These are phyloP conservation scores for Fusarium hainanense DNA, from an alignment of 2,329 filamentous ascomycete genomes.

Conservation along the genomic window DNA sequence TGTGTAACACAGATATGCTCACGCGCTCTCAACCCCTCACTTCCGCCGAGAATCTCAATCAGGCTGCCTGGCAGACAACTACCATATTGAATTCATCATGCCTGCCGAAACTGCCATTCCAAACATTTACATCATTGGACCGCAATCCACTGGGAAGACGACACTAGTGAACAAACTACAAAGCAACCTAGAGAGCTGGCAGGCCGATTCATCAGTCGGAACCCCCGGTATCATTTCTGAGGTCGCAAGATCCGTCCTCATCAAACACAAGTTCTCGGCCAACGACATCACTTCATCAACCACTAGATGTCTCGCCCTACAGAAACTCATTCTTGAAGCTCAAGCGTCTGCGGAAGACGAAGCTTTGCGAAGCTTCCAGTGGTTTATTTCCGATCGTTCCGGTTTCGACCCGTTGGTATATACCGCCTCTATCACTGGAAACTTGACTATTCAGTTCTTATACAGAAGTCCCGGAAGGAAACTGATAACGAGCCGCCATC, in stretches of 20 bases:
- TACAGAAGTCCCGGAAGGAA: not conserved
- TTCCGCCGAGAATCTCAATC: not conserved
- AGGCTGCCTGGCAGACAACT: too few species aligned
- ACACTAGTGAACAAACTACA: slow-evolving; percentile 54
- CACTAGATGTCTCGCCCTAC: slow-evolving; percentile 32
- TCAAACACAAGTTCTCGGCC: not conserved
- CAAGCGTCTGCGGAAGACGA: slow-evolving; percentile 49
- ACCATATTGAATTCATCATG: not conserved
- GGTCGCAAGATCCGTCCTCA: not conserved
- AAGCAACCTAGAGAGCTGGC: slow-evolving; percentile 31
- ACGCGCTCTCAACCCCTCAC: not conserved
- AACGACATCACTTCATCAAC: not conserved
- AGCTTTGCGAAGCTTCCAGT: slow-evolving; percentile 22
- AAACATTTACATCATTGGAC: slow-evolving; percentile 56
- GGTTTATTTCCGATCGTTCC: slow-evolving; percentile 58
- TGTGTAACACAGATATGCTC: not conserved
- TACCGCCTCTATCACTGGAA: not conserved
- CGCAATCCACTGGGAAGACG: slow-evolving; percentile 59
- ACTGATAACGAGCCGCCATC: not conserved
- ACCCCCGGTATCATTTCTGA: slow-evolving; percentile 7
- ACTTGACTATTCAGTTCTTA: not conserved
- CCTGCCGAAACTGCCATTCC: rapidly evolving
- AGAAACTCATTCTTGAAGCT: slow-evolving; percentile 53
- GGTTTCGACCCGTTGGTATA: slow-evolving; percentile 57
- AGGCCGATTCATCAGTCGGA: slow-evolving; percentile 2